Evolutionary conservation across 768 basidiomycete genomes (phyloP), one percentile per base, ranked within the genome.

Genomic region (Auriscalpium microsporum): DNA sequence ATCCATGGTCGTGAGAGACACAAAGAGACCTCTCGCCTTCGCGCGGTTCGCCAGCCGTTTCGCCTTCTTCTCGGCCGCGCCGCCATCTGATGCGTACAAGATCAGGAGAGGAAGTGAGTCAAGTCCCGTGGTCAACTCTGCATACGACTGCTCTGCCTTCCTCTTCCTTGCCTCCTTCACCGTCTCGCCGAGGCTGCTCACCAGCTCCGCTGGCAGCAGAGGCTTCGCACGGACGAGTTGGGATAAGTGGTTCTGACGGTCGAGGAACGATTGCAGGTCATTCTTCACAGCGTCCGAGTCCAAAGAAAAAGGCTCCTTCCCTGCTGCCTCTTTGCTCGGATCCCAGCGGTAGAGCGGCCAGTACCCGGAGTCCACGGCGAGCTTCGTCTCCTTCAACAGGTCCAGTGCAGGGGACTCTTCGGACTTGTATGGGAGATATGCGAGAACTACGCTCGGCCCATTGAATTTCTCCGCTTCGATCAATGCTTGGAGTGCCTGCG

Each of bases 321-420:
- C 87, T 45, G 70, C 71, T 23, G 70, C 71, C 64, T 94, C 90
- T 68, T 89, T 87, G 63, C 79, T 78, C 0, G 96, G 96, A 69
- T 99, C 86, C 94, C 95, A 99, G 54, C 96, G 82, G 77, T 98
- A 99, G 52, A 98, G 75, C 0, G 95, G 95, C 96, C 96, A 98
- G 72, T 94, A 95, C 3, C 95, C 95, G 10, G 89, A 80, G 63
- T 97, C 94, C 42, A 98, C 90, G 6, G 95, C 95, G 50, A 93
- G 80, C 68, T 98, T 99, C 23, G 94, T 99, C 75, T 95, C 93
- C 74, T 96, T 94, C 55, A 99, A 77, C n/a, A 98, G 74, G 36
- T 94, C 84, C 37, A 99, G 81, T 2, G 94, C 91, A 0, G 86
- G 77, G 0, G 84, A 73, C 54, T 83, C 75, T 65, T 96, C 94